Base-by-base conservation (phyloP, 1,284 basidiomycete species). In the Rhodotorula sp. region DNA sequence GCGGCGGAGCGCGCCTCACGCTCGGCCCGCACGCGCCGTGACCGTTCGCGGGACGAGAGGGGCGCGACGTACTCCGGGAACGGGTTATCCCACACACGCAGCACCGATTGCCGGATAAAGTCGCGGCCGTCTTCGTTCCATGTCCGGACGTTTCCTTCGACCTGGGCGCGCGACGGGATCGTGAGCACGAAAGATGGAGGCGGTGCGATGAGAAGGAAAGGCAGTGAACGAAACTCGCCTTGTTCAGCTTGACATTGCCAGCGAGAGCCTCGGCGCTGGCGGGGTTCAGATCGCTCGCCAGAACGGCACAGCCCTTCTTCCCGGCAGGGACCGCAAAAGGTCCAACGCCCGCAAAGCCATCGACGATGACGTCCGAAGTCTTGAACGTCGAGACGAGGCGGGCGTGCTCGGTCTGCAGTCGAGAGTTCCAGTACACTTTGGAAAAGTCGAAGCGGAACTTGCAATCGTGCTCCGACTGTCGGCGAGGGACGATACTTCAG, bases 291-390 rank as follows among this genome's bases (percentile, higher is more conserved):
- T 99, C 97, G 77, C 98, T 99, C 23, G 91, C 94, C 47, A 95
- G 83, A 0, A 99, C 91, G 7, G 69, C 79, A 77, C 91, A 92
- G 2, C 92, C 91, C 77, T 91, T 92, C 83, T 90, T 95, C 3
- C 73, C 74, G 0, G 90, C 95, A 2, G 97, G 97, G 15, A 99
- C 83, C 2, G 92, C 91, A 81, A 99, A 99, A 0, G 97, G 97
- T 0, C 97, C 97, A 1, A 99, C 95, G 20, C 97, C 97, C 1
- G 97, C 97, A 83, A 99, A 97, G 31, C 92, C 93, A 81, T 99
- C 97, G 0, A 89, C 92, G 26, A 98, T 77, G 26, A 88, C 88
- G 67, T 94, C 90, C 26, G 87, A 85, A 0, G 88, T 86, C 34
- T 85, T 80, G 81, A 97, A 84, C 59, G 80, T 91, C 31, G 85